These are phyloP conservation scores for Neofusicoccum sp. DNA, from an alignment of 2,329 filamentous ascomycete species.

Conservation along the genomic window DNA sequence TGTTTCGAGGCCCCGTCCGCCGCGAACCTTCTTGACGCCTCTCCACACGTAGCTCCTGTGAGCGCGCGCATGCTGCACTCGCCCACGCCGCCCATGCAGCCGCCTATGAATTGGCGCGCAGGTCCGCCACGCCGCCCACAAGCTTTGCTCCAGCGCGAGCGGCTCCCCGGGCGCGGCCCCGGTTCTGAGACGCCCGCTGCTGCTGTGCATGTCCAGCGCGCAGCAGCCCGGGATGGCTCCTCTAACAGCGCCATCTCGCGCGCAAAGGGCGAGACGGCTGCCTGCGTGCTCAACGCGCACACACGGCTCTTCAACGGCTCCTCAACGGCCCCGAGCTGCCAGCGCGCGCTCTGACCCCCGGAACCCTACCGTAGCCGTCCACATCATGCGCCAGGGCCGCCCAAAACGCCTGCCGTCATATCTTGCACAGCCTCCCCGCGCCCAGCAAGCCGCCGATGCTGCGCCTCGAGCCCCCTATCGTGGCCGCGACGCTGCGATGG, in stretches of 20 bases:
- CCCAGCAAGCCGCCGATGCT: not conserved
- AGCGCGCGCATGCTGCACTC: not conserved
- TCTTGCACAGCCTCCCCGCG: not conserved
- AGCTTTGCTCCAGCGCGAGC: conserved; percentile 4
- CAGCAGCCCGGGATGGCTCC: not conserved
- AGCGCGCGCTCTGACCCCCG: not conserved
- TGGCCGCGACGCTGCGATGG: not conserved
- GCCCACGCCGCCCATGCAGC: not conserved
- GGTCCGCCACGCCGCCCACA: not conserved
- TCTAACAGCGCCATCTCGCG: not conserved
- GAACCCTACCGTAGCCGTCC: not conserved
- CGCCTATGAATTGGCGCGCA: not conserved
- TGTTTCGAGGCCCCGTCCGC: not conserved
- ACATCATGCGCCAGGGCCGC: not conserved
- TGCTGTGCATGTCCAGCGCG: not conserved
- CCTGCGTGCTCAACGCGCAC: not conserved
- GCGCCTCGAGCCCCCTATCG: not conserved
- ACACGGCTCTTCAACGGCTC: not conserved
- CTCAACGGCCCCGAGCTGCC: not conserved
- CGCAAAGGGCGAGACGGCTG: not conserved
- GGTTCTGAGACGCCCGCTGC: conserved; percentile 5
- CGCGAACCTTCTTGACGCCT: not conserved
- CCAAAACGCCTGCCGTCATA: not conserved
- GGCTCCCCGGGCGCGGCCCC: not conserved
- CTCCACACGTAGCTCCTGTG: not conserved